phyloP scores from a whole-genome alignment of 2,329 filamentous ascomycete genomes.

The Sporothrix pallida region DNA sequence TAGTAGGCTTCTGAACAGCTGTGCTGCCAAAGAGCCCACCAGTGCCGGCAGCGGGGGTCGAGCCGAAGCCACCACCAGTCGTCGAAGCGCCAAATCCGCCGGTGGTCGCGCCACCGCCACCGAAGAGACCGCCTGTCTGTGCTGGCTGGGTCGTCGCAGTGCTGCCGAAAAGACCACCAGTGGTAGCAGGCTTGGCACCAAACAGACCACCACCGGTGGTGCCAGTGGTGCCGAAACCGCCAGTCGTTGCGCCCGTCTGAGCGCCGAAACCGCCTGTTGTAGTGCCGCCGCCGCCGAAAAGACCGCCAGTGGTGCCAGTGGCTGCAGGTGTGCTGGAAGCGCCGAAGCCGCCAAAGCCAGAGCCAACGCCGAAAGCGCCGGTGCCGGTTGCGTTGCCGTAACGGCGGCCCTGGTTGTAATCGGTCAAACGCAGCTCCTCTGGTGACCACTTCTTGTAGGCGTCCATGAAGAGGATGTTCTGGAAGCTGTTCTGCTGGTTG shows the following conservation, averaged over 20 bases:
- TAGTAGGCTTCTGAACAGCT: constrained; percentile 40
- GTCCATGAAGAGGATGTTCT: constrained; percentile 79
- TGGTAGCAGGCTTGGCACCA: constrained; percentile 39
- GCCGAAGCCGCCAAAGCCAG: constrained; percentile 59
- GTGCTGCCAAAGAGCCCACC: constrained; percentile 45
- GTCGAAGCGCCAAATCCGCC: constrained; percentile 40
- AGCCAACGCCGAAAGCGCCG: constrained; percentile 77
- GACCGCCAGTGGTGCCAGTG: constrained; percentile 44
- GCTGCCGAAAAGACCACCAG: constrained; percentile 49
- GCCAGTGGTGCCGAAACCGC: constrained; percentile 49
- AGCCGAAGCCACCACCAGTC: constrained; percentile 40
- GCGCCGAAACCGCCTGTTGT: constrained; percentile 48
- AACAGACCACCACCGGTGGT: constrained; percentile 48
- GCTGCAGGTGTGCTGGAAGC: constrained; percentile 48
- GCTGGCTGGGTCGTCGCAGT: constrained; percentile 30
- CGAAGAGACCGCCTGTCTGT: constrained; percentile 24
- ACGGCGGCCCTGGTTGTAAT: constrained; percentile 86
- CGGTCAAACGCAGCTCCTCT: constrained; percentile 81
- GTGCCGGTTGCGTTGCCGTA: constrained; percentile 83
- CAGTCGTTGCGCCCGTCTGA: constrained; percentile 35
- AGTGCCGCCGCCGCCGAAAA: constrained; percentile 50
- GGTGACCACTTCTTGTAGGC: constrained; percentile 88
- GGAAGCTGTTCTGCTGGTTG: constrained; percentile 67
- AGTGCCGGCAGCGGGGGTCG: constrained; percentile 32
- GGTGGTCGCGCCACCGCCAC: constrained; percentile 35